A percentile compares a stretch with the other conserved stretches of the same genome.
These are phyloP conservation scores for Fraxinus sp. DNA, from an alignment of 305 asterid species.

Conservation along the genomic window DNA sequence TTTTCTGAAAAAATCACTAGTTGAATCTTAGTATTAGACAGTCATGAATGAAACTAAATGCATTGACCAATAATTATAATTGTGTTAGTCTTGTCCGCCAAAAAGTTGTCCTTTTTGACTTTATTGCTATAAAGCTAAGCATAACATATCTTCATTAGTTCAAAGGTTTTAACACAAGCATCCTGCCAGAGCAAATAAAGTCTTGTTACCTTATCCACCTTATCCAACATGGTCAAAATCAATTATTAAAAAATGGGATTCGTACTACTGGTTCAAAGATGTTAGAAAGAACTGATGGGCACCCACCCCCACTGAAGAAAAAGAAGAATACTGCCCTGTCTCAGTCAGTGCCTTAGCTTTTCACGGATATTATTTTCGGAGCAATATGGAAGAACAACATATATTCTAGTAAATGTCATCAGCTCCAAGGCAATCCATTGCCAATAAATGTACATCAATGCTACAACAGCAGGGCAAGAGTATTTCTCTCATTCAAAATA, in stretches of 20 bases:
- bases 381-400: not conserved
- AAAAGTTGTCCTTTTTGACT: not conserved
- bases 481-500: not conserved
- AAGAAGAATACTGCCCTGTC: not conserved
- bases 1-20: not conserved
- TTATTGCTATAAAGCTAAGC: not conserved
- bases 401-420: not conserved
- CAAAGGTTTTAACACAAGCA: not conserved
- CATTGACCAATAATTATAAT: not conserved
- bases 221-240: not conserved
- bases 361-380: not conserved
- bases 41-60: not conserved
- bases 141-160: not conserved
- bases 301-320: not conserved
- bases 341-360: not conserved
- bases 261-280: not conserved
- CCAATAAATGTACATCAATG: not conserved
- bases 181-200: not conserved
- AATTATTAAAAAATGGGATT: not conserved
- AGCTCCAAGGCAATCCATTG: not conserved
- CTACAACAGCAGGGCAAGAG: slow-evolving; percentile 2
- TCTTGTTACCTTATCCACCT: not conserved
- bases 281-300: not conserved
- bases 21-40: not conserved
- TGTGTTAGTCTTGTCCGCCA: not conserved